Conservation (phyloP, 768 basidiomycete genomes). For the Strobilomyces confusus region DNA sequence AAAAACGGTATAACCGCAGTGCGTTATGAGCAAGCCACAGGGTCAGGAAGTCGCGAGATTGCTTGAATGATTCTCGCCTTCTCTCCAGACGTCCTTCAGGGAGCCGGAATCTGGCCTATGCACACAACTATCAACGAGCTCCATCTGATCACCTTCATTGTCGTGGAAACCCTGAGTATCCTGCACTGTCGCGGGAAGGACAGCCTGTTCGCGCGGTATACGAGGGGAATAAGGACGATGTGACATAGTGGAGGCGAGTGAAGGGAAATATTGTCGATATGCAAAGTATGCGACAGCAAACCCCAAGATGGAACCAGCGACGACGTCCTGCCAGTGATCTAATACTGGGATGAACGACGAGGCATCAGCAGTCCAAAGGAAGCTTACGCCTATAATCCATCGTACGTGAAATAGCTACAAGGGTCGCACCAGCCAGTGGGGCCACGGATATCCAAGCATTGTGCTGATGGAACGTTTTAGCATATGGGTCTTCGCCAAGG, state of each 20-base stretch:
- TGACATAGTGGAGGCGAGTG: conserved; percentile 55
- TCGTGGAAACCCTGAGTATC: conserved; percentile 15
- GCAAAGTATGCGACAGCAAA: conserved; percentile 64
- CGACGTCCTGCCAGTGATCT: conserved; percentile 94
- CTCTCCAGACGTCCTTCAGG: conserved; percentile 28
- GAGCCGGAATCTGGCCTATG: conserved; percentile 6
- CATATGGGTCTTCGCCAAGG: background rate
- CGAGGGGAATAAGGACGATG: conserved; percentile 75
- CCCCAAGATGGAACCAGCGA: conserved; percentile 76
- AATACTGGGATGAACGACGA: conserved; percentile 1
- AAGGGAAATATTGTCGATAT: conserved; percentile 83
- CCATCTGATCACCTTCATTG: conserved; percentile 20
- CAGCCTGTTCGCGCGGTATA: conserved; percentile 40
- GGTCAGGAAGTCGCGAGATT: conserved; percentile 18
- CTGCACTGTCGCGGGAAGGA: conserved; percentile 39
- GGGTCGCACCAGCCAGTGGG: conserved; percentile 72
- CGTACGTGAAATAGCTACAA: conserved; percentile 81
- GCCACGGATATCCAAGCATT: conserved; percentile 83
- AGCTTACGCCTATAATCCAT: conserved; percentile 82
- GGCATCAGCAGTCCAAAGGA: conserved; percentile 4
- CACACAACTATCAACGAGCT: conserved; percentile 20
- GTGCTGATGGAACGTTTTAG: conserved; percentile 33
- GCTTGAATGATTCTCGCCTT: conserved; percentile 24
- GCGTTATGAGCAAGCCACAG: background rate
- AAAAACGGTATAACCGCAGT: background rate